Conservation (phyloP, 257 asterid species). For the Craterostigma plantagineum region DNA sequence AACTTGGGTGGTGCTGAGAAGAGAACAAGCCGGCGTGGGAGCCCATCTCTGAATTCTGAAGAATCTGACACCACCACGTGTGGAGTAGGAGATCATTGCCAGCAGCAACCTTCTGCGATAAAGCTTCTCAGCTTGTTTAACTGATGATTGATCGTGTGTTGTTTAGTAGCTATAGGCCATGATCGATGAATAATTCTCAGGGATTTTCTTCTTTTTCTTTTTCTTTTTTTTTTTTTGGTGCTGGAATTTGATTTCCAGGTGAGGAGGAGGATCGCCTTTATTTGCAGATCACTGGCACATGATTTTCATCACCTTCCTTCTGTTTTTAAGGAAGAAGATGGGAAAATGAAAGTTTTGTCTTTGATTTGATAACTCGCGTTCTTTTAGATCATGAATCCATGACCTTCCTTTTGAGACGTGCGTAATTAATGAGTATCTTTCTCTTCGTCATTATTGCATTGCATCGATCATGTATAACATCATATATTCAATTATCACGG, state of each 20-base stretch:
- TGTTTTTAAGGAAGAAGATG: slow-evolving; percentile 10
- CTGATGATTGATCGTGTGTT: too few relatives aligned
- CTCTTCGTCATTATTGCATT: too few relatives aligned
- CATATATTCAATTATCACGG: too few relatives aligned
- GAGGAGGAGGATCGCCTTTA: slow-evolving; percentile 13
- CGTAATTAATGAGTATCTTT: too few relatives aligned
- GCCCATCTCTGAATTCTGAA: slow-evolving; percentile 40
- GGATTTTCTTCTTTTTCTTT: slow-evolving; percentile 5
- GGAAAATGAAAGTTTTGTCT: slow-evolving; percentile 36
- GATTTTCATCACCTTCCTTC: slow-evolving; percentile 24
- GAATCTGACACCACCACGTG: slow-evolving; percentile 41
- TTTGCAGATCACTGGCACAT: slow-evolving; percentile 25
- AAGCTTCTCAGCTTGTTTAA: slow-evolving; percentile 44
- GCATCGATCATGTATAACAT: too few relatives aligned
- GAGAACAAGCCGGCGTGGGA: slow-evolving; percentile 36
- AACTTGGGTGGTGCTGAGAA: slow-evolving; percentile 13
- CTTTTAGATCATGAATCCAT: too few relatives aligned
- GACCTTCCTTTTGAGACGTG: too few relatives aligned
- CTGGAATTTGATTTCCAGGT: slow-evolving; percentile 13
- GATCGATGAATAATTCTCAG: background rate
- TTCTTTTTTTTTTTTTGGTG: slow-evolving; percentile 1
- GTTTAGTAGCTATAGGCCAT: too few relatives aligned
- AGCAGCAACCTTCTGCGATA: slow-evolving; percentile 14
- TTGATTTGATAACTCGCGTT: slow-evolving; percentile 4
- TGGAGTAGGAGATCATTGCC: slow-evolving; percentile 11